A percentile compares a stretch with the other conserved stretches of the same genome.
Evolutionary conservation across 768 basidiomycete genomes (phyloP).

Genomic region (Lactarius vividus): DNA sequence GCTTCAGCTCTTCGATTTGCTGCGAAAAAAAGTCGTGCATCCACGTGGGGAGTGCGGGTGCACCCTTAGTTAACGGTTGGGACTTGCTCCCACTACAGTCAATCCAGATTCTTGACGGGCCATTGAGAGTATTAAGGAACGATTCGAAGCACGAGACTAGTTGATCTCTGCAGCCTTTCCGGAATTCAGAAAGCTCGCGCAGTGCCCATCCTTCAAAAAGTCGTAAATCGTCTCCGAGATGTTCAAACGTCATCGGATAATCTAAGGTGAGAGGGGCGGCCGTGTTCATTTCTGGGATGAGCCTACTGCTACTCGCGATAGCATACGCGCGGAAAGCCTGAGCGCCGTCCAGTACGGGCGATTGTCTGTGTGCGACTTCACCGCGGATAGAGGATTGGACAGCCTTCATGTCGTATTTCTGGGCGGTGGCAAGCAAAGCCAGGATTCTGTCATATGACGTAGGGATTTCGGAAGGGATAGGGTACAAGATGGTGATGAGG

Average conservation of each 20-base stretch:
- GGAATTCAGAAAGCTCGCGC: neutral
- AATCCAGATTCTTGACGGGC: neutral
- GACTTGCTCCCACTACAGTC: rapidly evolving
- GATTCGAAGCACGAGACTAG: neutral
- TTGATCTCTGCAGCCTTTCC: neutral
- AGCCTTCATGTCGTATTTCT: constrained; percentile 31
- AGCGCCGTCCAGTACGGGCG: neutral
- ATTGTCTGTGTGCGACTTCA: neutral
- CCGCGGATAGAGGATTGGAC: constrained; percentile 4
- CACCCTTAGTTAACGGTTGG: neutral
- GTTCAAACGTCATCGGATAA: constrained; percentile 4
- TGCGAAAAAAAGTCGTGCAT: neutral
- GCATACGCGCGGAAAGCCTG: constrained; percentile 25
- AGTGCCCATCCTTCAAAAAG: neutral
- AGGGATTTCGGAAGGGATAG: constrained; percentile 1
- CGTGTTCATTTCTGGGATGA: neutral
- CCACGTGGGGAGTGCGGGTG: neutral
- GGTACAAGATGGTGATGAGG: constrained; percentile 25
- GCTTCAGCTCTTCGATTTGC: neutral
- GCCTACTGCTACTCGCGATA: constrained; percentile 14
- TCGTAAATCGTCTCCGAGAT: neutral
- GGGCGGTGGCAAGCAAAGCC: constrained; percentile 20
- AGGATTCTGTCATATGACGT: neutral
- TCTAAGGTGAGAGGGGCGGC: neutral
- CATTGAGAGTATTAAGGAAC: neutral